Percentiles rank a stretch among this genome's conserved stretches.
Conservation (phyloP, 2,329 filamentous ascomycete genomes). For the Trematosphaeria pertusa region DNA sequence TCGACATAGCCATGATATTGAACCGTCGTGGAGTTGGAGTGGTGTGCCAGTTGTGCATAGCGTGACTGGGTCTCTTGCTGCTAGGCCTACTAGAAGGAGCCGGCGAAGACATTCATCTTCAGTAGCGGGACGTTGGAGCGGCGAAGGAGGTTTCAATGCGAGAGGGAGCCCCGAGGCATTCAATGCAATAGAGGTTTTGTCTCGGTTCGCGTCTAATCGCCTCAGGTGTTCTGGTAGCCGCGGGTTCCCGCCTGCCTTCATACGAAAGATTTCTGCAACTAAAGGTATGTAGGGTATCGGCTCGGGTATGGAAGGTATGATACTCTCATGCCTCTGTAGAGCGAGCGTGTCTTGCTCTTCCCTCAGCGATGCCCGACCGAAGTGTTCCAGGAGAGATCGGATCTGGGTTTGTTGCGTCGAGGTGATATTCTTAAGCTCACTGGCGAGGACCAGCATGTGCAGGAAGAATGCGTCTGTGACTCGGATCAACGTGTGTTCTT, state of each 20-base stretch:
- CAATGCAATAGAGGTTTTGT: slow-evolving; percentile 52
- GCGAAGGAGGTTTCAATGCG: slow-evolving; percentile 37
- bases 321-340: slow-evolving; percentile 23
- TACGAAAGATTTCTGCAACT: slow-evolving; percentile 48
- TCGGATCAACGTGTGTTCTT: slow-evolving; percentile 36
- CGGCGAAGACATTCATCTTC: slow-evolving; percentile 52
- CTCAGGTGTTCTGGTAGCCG: slow-evolving; percentile 48
- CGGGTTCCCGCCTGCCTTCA: slow-evolving; percentile 53
- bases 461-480: slow-evolving; percentile 52
- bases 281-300: slow-evolving; percentile 20
- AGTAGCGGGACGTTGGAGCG: slow-evolving; percentile 37
- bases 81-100: slow-evolving; percentile 49
- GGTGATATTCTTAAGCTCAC: slow-evolving; percentile 24
- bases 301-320: slow-evolving; percentile 4
- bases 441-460: slow-evolving; percentile 48
- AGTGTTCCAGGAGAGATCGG: slow-evolving; percentile 28
- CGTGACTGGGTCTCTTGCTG: slow-evolving; percentile 50
- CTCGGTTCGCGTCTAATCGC: slow-evolving; percentile 51
- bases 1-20: slow-evolving; percentile 41
- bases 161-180: slow-evolving; percentile 50
- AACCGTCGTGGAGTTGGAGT: slow-evolving; percentile 41
- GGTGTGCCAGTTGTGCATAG: slow-evolving; percentile 47
- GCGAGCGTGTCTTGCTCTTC: slow-evolving; percentile 12
- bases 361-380: slow-evolving; percentile 14
- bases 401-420: slow-evolving; percentile 24